Evolutionary conservation across 1,284 basidiomycete species (phyloP).

Genomic region (Volvariella volvacea): DNA sequence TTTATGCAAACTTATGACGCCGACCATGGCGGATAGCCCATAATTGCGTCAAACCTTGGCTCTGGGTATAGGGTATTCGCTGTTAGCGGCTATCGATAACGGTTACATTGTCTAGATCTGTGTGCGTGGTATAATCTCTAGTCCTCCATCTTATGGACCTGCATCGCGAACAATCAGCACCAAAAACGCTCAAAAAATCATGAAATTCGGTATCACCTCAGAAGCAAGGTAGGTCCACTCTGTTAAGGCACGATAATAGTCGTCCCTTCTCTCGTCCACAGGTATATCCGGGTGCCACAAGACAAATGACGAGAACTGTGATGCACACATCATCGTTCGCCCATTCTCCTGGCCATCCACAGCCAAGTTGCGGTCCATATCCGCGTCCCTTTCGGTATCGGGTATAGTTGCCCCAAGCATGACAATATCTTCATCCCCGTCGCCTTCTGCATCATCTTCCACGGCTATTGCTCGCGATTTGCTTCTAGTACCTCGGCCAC

Average conservation of each 20-base stretch:
- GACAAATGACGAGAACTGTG: conserved; percentile 54
- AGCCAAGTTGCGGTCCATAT: conserved; percentile 13
- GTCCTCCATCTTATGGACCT: too few species aligned
- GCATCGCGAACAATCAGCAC: too few species aligned
- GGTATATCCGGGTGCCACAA: conserved; percentile 71
- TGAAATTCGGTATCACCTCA: conserved; percentile 32
- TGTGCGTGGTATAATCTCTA: too few species aligned
- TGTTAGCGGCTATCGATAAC: too few species aligned
- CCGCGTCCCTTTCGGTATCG: conserved; percentile 13
- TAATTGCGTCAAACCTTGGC: too few species aligned
- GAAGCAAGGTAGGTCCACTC: conserved; percentile 61
- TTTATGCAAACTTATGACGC: too few species aligned
- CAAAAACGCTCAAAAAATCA: too few species aligned
- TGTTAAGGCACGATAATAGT: conserved; percentile 55
- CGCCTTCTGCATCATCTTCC: conserved; percentile 12
- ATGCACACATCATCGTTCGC: conserved; percentile 36
- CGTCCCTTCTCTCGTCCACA: conserved; percentile 59
- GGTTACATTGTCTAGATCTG: too few species aligned
- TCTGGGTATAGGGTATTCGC: too few species aligned
- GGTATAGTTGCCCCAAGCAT: conserved; percentile 11
- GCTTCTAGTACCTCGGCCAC: conserved; percentile 17
- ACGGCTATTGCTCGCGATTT: conserved; percentile 15
- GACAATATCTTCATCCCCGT: conserved; percentile 5
- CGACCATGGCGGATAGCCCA: too few species aligned
- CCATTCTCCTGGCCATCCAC: too few species aligned